These are phyloP conservation scores for Chaetoceros muelleri DNA, from an alignment of 108 stramenopile genomes.

Conservation along the genomic window DNA sequence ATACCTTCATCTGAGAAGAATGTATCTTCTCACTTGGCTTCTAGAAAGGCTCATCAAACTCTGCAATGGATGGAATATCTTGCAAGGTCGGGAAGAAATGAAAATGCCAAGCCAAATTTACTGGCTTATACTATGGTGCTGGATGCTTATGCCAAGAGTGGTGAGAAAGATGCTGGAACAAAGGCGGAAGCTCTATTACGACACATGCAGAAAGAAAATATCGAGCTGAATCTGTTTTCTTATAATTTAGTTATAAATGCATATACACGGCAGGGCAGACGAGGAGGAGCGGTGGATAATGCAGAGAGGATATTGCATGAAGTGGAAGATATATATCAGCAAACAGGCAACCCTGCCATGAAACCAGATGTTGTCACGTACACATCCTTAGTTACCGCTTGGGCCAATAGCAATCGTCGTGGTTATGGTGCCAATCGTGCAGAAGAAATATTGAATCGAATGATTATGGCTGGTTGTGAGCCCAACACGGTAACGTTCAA, in stretches of 20 bases:
- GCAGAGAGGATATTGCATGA: conserved; percentile 31
- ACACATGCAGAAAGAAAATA: conserved; percentile 21
- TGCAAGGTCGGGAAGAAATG: conserved; percentile 20
- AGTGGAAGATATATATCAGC: conserved; percentile 11
- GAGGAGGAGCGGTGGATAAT: conserved; percentile 28
- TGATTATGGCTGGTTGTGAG: not conserved
- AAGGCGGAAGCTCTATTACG: conserved; percentile 22
- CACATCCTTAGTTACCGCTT: conserved; percentile 27
- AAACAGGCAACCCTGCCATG: not conserved
- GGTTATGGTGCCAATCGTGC: conserved; percentile 29
- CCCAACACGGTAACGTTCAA: conserved; percentile 4
- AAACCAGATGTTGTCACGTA: conserved; percentile 26
- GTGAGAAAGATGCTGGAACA: conserved; percentile 13
- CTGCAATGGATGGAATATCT: conserved; percentile 32
- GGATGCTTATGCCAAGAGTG: conserved; percentile 22
- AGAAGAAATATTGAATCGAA: conserved; percentile 25
- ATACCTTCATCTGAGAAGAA: no score
- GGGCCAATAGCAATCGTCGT: conserved; percentile 26
- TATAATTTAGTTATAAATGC: conserved; percentile 41
- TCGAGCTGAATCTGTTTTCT: conserved; percentile 27
- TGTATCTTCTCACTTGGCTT: not conserved
- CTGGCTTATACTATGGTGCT: conserved; percentile 16
- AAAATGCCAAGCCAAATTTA: conserved; percentile 8
- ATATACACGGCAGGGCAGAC: conserved; percentile 13
- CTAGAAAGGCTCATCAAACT: conserved; percentile 8